Percentiles rank a stretch among this genome's conserved stretches.
These are phyloP conservation scores for Myriosclerotinia curreyana DNA, from an alignment of 2,329 filamentous ascomycete genomes.

Conservation along the genomic window DNA sequence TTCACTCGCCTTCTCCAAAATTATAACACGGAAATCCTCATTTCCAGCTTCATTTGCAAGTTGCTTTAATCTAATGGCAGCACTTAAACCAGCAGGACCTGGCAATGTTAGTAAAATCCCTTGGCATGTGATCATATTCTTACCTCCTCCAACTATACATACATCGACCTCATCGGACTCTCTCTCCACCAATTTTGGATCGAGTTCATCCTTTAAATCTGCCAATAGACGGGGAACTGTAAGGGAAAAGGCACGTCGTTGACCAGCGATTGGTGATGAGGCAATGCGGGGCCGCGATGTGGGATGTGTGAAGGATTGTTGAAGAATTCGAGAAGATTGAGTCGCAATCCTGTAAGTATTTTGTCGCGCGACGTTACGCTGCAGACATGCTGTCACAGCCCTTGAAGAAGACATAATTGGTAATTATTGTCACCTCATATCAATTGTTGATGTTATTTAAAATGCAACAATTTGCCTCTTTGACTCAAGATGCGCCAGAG, in stretches of 20 bases:
- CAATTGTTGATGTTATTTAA: constrained; percentile 24
- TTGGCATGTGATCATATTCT: constrained; percentile 28
- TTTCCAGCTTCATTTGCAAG: constrained; percentile 92
- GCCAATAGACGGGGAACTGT: constrained; percentile 43
- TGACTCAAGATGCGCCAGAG: constrained; percentile 3
- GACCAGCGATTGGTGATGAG: constrained; percentile 30
- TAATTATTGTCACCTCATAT: constrained; percentile 34
- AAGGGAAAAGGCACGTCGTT: constrained; percentile 45
- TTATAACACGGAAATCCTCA: constrained; percentile 88
- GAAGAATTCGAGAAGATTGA: constrained; percentile 25
- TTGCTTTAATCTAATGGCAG: constrained; percentile 93
- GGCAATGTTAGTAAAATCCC: constrained; percentile 25
- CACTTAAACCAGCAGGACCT: constrained; percentile 87
- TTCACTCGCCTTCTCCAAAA: constrained; percentile 94
- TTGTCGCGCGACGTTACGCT: constrained; percentile 32
- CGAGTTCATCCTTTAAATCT: constrained; percentile 56
- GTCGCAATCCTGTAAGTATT: constrained; percentile 26
- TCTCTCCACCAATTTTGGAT: constrained; percentile 69
- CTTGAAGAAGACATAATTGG: constrained; percentile 34
- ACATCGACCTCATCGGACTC: constrained; percentile 95
- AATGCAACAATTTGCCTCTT: constrained; percentile 4
- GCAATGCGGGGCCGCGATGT: constrained; percentile 28
- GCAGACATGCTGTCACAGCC: constrained; percentile 33
- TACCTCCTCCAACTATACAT: constrained; percentile 88
- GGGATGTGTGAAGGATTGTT: constrained; percentile 26